phyloP scores from a whole-genome alignment of 257 asterid species.

The Gentiana dahurica region DNA sequence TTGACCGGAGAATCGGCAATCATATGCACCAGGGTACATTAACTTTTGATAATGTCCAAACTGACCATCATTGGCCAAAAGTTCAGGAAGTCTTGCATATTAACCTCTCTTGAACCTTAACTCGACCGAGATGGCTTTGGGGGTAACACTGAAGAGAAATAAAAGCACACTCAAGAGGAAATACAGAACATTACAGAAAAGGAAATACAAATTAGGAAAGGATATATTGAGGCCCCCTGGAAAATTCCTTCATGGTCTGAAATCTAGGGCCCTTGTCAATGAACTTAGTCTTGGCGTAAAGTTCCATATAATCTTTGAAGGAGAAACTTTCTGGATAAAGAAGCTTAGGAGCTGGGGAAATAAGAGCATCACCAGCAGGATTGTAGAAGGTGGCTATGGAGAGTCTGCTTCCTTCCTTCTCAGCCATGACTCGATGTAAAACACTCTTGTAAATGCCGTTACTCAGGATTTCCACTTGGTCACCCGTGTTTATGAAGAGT shows the following conservation, averaged over 20 bases:
- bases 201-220: conserved; percentile 2
- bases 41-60: background rate
- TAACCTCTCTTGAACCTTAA: conserved; percentile 42
- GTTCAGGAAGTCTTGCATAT: conserved; percentile 20
- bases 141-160: too few species aligned
- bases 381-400: conserved; percentile 36
- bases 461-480: conserved; percentile 30
- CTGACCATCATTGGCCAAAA: conserved; percentile 1
- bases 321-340: conserved; percentile 39
- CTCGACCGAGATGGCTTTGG: conserved; percentile 2
- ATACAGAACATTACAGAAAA: background rate
- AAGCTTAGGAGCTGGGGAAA: conserved; percentile 63
- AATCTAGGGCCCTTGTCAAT: conserved; percentile 56
- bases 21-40: background rate
- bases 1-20: background rate
- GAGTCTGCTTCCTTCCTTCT: conserved; percentile 61
- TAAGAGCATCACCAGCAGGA: conserved; percentile 46
- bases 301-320: conserved; percentile 57
- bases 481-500: conserved; percentile 38
- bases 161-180: too few species aligned
- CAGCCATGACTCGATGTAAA: conserved; percentile 65
- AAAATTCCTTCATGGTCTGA: conserved; percentile 42
- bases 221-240: conserved; percentile 5
- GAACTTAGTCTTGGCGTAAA: conserved; percentile 55
- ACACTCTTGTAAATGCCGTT: conserved; percentile 73